Evolutionary conservation across 2,329 filamentous ascomycete species (phyloP).

Genomic region (Trichoderma sp.): DNA sequence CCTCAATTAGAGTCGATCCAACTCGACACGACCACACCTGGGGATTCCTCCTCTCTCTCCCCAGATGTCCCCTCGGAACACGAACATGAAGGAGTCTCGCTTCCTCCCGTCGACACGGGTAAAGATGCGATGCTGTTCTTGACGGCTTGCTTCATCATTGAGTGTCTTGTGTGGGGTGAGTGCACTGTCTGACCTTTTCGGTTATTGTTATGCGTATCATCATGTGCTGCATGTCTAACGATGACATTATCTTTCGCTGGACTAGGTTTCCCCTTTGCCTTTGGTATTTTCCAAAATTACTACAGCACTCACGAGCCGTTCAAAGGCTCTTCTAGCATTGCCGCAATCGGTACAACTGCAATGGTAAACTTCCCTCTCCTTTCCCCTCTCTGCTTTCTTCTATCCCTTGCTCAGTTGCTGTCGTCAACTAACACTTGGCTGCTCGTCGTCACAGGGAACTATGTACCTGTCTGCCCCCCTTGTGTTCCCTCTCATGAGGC

Average conservation of each 20-base stretch:
- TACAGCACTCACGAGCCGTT: constrained; percentile 59
- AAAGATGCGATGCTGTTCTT: constrained; percentile 38
- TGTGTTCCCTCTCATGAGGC: constrained; percentile 44
- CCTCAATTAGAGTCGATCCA: constrained; percentile 5
- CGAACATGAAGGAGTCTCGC: constrained; percentile 25
- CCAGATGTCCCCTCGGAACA: not conserved
- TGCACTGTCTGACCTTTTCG: not conserved
- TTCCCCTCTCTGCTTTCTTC: not conserved
- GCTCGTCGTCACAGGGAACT: constrained; percentile 35
- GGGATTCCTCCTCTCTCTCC: not conserved
- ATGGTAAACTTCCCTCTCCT: constrained; percentile 37
- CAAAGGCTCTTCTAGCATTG: constrained; percentile 46
- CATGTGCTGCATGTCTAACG: not conserved
- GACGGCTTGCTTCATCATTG: constrained; percentile 33
- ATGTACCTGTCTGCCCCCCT: constrained; percentile 51
- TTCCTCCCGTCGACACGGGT: constrained; percentile 34
- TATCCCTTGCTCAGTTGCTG: not conserved
- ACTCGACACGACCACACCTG: not conserved
- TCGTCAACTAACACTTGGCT: not conserved
- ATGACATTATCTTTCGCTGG: not conserved
- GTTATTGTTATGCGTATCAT: not conserved
- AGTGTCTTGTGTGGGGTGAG: constrained; percentile 37
- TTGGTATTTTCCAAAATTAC: constrained; percentile 65
- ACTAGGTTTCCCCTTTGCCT: constrained; percentile 61
- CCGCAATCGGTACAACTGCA: constrained; percentile 59